phyloP scores from a whole-genome alignment of 768 basidiomycete species.

The Mycena filopes region DNA sequence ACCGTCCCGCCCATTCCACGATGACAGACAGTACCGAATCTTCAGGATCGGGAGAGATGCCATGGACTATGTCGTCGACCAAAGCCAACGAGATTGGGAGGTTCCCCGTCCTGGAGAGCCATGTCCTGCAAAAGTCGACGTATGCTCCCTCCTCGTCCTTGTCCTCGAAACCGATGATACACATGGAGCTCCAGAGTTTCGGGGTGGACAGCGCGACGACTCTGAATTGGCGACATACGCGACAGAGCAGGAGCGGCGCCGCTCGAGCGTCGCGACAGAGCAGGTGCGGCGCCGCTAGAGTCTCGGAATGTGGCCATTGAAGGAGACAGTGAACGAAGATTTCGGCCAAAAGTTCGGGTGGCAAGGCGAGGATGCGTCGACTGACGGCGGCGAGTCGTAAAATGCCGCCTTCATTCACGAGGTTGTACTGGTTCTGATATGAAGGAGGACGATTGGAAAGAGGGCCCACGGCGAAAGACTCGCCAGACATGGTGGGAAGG shows the following conservation, averaged over 20 bases:
- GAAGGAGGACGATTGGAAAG: too few species aligned
- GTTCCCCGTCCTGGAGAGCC: background rate
- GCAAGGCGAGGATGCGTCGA: background rate
- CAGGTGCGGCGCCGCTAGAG: background rate
- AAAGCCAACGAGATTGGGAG: background rate
- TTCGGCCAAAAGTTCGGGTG: constrained; percentile 3
- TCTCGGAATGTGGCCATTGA: background rate
- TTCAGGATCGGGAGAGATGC: background rate
- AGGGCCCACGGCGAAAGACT: too few species aligned
- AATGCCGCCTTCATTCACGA: too few species aligned
- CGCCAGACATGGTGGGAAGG: too few species aligned
- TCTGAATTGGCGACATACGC: background rate
- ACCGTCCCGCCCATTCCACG: background rate
- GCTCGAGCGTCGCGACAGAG: constrained; percentile 12
- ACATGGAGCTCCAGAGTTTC: background rate
- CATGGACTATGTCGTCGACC: too few species aligned
- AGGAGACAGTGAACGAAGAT: constrained; percentile 13
- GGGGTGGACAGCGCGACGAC: background rate
- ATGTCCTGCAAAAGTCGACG: background rate
- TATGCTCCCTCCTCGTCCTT: background rate
- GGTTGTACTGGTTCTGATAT: too few species aligned
- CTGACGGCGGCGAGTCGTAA: background rate
- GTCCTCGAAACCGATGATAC: background rate
- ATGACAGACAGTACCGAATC: background rate
- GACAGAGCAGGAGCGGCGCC: background rate